Evolutionary conservation across 768 basidiomycete species (phyloP).

Genomic region (Flagelloscypha sp.): DNA sequence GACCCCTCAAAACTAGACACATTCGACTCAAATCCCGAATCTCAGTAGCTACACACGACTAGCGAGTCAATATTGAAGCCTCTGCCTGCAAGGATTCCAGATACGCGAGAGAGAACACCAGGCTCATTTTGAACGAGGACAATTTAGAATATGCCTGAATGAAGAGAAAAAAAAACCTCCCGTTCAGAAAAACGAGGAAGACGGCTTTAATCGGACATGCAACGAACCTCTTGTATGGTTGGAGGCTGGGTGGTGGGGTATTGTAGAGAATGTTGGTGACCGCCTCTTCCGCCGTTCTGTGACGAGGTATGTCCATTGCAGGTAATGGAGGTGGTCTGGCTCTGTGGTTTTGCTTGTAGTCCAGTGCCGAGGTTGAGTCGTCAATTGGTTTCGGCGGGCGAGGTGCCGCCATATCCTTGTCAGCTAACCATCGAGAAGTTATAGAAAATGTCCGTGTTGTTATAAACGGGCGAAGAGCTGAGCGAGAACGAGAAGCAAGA

Average conservation of each 20-base stretch:
- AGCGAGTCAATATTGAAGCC: conserved; percentile 99
- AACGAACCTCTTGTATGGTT: conserved; percentile 86
- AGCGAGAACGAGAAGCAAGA: conserved; percentile 24
- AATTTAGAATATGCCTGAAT: conserved; percentile 87
- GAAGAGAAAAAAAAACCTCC: conserved; percentile 11
- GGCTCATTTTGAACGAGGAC: conserved; percentile 99
- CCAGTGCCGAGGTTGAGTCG: conserved; percentile 91
- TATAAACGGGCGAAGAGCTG: conserved; percentile 17
- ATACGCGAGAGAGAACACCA: conserved; percentile 96
- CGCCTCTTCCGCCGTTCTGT: conserved; percentile 86
- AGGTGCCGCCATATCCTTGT: conserved; percentile 24
- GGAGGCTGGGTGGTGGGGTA: conserved; percentile 82
- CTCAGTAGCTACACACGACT: conserved; percentile 96
- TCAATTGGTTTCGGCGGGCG: conserved; percentile 76
- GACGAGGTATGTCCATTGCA: conserved; percentile 73
- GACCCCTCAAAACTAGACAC: conserved; percentile 95
- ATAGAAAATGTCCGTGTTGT: conserved; percentile 18
- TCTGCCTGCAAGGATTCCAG: conserved; percentile 92
- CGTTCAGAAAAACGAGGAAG: conserved; percentile 2
- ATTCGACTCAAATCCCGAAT: conserved; percentile 94
- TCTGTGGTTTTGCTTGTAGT: conserved; percentile 75
- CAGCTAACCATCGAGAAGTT: conserved; percentile 11
- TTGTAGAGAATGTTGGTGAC: conserved; percentile 98
- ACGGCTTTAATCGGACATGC: background rate
- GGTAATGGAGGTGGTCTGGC: conserved; percentile 79